Base-by-base conservation (phyloP, 805 yeast species). In the Zygosaccharomyces bailii region DNA sequence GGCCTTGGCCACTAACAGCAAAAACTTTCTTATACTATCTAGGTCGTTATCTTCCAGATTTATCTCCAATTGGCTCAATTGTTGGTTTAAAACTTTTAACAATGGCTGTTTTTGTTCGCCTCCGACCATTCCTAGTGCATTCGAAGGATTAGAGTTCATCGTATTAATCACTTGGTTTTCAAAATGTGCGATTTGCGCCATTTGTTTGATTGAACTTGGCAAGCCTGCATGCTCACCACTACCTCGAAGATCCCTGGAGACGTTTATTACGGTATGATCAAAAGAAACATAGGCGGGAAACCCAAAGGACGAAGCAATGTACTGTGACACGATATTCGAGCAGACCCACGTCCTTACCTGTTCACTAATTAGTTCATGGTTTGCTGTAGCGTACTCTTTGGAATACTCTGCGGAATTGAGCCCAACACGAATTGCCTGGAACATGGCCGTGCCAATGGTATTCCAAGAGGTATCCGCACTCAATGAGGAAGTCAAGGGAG, bases 381-480 rank as follows among this genome's bases (percentile, higher is more conserved):
- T 65, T 2, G 61, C 77, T 36, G 69, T 60, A 40, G 76, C 71
- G 55, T 72, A 69, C 49, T 84, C 88, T 1, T 82, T 56, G 11
- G 75, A 70, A 44, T 69, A 73, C 16, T 86, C 91, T 0, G 89
- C 93, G 17, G 89, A 76, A 58, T 93, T 96, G 20, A 93, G 70
- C 0, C 99, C 98, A 11, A 91, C 85, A 43, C 97, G 70, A 25
- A 90, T 84, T 0, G 97, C 98, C 59, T 88, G 96, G 65, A 86
- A 87, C 55, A 89, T 72, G 4, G 98, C 98, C 36, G 87, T 82
- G 0, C 97, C 98, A 17, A 88, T 83, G 1, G 97, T 87, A 60
- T 86, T 87, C 96, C 97, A 91, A 3, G 96, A 84, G 5, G 96
- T 84, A 60, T 93, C 98, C 0, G 98, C 96, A 64, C 95, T 86